phyloP scores from a whole-genome alignment of 345 rosid genomes.

The Brassica rapa region DNA sequence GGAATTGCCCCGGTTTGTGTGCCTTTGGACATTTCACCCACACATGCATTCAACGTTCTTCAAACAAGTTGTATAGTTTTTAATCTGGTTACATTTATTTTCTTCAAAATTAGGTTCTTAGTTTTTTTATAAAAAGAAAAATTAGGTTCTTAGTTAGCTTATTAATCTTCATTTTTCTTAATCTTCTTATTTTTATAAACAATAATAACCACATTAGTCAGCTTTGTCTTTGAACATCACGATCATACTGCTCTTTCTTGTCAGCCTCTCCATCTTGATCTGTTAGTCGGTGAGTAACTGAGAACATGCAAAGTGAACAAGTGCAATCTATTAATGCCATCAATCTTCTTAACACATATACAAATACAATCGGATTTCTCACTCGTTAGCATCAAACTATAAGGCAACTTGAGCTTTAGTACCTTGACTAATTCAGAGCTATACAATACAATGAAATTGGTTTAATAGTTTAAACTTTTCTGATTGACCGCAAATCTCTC shows the following conservation, averaged over 20 bases:
- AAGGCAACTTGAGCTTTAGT: slow-evolving; percentile 9
- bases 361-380: not conserved
- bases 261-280: slow-evolving; percentile 51
- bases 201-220: slow-evolving; percentile 24
- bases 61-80: not conserved
- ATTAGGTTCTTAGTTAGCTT: not conserved
- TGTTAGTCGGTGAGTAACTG: not conserved
- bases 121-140: not conserved
- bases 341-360: not conserved
- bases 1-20: slow-evolving; percentile 14
- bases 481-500: not conserved
- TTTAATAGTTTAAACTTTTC: not conserved
- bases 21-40: slow-evolving; percentile 14
- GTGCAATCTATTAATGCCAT: not conserved
- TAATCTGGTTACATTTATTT: not conserved
- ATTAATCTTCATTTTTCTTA: not conserved
- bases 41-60: not conserved
- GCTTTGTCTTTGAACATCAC: slow-evolving; percentile 44
- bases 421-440: not conserved
- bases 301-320: not conserved
- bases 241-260: slow-evolving; percentile 48
- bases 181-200: not conserved
- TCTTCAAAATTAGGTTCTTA: not conserved
- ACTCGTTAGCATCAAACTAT: slow-evolving; percentile 11
- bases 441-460: not conserved